Evolutionary conservation across 805 yeast genomes (phyloP).

Genomic region (Dipodascus geniculatus): DNA sequence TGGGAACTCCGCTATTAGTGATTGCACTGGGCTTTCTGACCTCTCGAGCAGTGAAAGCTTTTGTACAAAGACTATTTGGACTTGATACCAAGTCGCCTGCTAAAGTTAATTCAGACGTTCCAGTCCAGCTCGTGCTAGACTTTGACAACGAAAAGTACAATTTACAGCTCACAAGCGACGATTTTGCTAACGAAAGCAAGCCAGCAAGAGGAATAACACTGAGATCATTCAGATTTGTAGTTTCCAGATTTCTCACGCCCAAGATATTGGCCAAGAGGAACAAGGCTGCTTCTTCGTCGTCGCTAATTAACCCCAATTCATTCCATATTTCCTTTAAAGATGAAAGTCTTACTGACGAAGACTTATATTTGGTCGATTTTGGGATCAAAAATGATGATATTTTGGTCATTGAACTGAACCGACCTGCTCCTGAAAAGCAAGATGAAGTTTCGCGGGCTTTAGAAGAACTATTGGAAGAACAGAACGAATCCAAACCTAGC

Average conservation of each 20-base stretch:
- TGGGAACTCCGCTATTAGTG: not conserved
- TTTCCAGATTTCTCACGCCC: constrained; percentile 3
- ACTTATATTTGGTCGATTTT: constrained; percentile 37
- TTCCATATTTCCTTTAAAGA: constrained; percentile 6
- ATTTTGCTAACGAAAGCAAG: not conserved
- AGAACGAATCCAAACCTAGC: not conserved
- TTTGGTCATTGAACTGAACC: constrained; percentile 8
- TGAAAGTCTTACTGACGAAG: constrained; percentile 28
- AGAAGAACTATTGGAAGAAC: not conserved
- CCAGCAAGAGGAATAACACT: not conserved
- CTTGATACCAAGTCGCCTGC: not conserved
- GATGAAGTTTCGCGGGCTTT: constrained; percentile 1
- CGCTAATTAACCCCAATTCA: constrained; percentile 2
- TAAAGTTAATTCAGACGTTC: not conserved
- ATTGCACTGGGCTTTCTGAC: not conserved
- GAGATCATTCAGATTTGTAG: not conserved
- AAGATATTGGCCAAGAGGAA: constrained; percentile 1
- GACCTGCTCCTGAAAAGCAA: constrained; percentile 3
- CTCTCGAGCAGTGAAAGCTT: not conserved
- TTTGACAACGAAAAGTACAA: not conserved
- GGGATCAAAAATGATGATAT: constrained; percentile 43
- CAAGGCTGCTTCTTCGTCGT: not conserved
- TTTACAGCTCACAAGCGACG: not conserved
- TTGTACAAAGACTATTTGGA: not conserved
- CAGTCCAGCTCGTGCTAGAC: not conserved